phyloP scores from a whole-genome alignment of 208 protist species.

The Leishmania braziliensis region DNA sequence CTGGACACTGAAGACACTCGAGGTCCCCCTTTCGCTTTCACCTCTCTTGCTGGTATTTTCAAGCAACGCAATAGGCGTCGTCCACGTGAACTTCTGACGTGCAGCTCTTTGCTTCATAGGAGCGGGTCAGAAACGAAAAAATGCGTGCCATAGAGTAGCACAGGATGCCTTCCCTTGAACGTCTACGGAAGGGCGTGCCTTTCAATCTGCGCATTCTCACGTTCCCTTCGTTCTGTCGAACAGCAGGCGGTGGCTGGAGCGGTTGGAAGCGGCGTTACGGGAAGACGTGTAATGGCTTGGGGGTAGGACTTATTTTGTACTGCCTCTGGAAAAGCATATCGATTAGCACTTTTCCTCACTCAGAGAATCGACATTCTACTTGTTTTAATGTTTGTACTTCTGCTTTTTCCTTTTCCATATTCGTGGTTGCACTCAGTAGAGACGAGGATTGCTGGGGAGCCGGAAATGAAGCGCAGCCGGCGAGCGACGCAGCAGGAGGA shows the following conservation, averaged over 20 bases:
- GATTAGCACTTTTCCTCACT: no score
- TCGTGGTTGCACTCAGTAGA: not conserved
- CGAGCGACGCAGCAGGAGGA: conserved; percentile 13
- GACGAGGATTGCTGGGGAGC: not conserved
- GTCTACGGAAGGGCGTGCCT: not conserved
- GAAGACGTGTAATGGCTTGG: not conserved
- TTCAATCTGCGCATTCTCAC: not conserved
- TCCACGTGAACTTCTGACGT: not conserved
- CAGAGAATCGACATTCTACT: no score
- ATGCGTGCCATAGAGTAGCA: not conserved
- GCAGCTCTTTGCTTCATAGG: not conserved
- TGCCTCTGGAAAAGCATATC: not conserved
- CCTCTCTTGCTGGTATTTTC: not conserved
- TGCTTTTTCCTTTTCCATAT: not conserved
- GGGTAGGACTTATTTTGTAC: conserved; percentile 3
- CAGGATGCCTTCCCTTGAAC: not conserved
- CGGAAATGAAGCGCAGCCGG: conserved; percentile 27
- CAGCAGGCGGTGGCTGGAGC: not conserved
- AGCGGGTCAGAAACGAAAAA: not conserved
- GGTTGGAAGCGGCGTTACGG: no score
- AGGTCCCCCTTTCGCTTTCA: not conserved
- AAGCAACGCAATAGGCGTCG: not conserved
- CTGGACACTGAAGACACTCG: not conserved
- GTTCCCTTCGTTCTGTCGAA: not conserved
- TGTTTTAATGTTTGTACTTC: not conserved